Evolutionary conservation across 2,329 filamentous ascomycete species (phyloP).

Genomic region (Cladosporium sp.): DNA sequence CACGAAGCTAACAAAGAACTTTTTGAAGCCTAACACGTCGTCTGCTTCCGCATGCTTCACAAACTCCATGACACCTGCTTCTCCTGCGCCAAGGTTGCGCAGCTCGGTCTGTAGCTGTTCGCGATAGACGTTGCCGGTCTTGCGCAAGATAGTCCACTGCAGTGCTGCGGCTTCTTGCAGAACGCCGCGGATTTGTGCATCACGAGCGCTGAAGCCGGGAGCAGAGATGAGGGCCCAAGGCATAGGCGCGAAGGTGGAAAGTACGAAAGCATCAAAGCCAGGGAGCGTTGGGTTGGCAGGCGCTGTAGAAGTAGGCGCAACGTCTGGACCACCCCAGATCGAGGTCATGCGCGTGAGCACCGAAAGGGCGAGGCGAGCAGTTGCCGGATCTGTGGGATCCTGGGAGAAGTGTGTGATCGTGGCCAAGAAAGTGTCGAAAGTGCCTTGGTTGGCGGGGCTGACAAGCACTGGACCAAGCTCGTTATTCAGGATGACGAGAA

Average conservation of each 20-base stretch:
- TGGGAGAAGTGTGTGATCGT: slow-evolving; percentile 83
- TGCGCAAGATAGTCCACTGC: slow-evolving; percentile 86
- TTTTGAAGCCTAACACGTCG: slow-evolving; percentile 46
- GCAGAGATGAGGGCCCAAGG: slow-evolving; percentile 87
- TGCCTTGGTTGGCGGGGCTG: slow-evolving; percentile 83
- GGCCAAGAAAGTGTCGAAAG: slow-evolving; percentile 82
- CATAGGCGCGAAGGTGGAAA: slow-evolving; percentile 81
- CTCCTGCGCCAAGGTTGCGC: slow-evolving; percentile 63
- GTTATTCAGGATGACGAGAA: slow-evolving; percentile 87
- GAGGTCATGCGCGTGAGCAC: slow-evolving; percentile 80
- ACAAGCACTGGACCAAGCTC: slow-evolving; percentile 86
- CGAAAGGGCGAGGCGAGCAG: slow-evolving; percentile 74
- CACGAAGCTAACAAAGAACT: slow-evolving; percentile 48
- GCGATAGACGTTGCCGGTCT: slow-evolving; percentile 82
- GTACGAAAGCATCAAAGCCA: slow-evolving; percentile 89
- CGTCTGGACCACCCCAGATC: slow-evolving; percentile 87
- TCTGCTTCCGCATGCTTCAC: slow-evolving; percentile 53
- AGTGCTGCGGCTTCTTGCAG: slow-evolving; percentile 83
- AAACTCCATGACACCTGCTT: slow-evolving; percentile 65
- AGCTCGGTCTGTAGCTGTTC: slow-evolving; percentile 67
- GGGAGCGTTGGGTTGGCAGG: slow-evolving; percentile 62
- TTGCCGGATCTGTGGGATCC: slow-evolving; percentile 68
- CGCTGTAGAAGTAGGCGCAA: slow-evolving; percentile 54
- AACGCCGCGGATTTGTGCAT: slow-evolving; percentile 86
- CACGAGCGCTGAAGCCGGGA: slow-evolving; percentile 75